Evolutionary conservation across 257 asterid genomes (phyloP), one percentile per base, ranked within the genome.

Genomic region (Solanum ossicruentum): DNA sequence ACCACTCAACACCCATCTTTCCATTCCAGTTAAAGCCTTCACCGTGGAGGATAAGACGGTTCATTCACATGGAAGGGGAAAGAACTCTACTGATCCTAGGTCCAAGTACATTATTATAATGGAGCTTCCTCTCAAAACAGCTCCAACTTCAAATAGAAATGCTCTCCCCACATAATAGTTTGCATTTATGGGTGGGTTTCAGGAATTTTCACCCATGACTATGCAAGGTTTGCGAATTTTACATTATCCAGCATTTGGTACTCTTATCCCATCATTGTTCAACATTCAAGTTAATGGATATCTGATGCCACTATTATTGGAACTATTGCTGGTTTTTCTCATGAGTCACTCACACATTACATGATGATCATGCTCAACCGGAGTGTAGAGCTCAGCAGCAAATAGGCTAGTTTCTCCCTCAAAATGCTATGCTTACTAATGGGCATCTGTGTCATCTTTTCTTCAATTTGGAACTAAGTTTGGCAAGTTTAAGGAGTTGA

Each of bases 61-160:
- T 51, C 97, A 95, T 49, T 56, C 92, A 17, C 91, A 93, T 84
- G 97, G 97, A 4, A 90, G 94, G 3, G 93, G 97, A 13, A 91
- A 93, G 89, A 90, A 84, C 84, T 90, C 93, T 0, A 90, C 95
- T 0, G 93, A 93, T 81, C 97, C 97, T 39, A 90, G 95, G 63
- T 91, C 95, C 43, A 93, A 88, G 84, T 91, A 92, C 0, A 89
- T 92, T 58, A 92, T 92, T 12, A 91, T 89, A 55, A 18, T 89
- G 75, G 93, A 90, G 67, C 90, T 91, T 65, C 94, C 92, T 8
- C 92, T 91, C 3, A 89, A 91, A 80, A 87, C 92, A 28, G 89
- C 93, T 61, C 90, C 90, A 17, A 88, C 90, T 2, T 90, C 92
- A 1, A 91, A 89, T 45, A 67, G 83, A n/a, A 89, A 89, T 81